Conservation (phyloP, 106 monocot species). For the Agapanthus africanus region DNA sequence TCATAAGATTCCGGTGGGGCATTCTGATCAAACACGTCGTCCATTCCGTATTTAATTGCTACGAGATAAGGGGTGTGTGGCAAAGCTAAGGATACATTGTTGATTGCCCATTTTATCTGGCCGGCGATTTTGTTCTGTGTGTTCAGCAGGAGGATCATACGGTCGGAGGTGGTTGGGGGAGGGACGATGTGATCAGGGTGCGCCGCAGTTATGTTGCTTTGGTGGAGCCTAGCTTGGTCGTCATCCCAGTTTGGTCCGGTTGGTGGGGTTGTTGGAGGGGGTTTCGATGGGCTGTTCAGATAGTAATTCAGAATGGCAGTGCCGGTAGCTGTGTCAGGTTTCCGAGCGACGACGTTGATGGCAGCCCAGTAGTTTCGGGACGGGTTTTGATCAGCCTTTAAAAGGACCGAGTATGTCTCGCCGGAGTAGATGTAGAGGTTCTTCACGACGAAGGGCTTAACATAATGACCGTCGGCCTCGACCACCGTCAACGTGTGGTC, state of each 20-base stretch:
- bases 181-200: slow-evolving; percentile 31
- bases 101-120: slow-evolving; percentile 48
- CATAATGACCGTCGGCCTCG: slow-evolving; percentile 75
- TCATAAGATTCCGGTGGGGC: slow-evolving; percentile 57
- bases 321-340: slow-evolving; percentile 48
- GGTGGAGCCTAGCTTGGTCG: slow-evolving; percentile 30
- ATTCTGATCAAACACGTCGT: slow-evolving; percentile 26
- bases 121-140: slow-evolving; percentile 77
- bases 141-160: slow-evolving; percentile 59
- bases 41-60: slow-evolving; percentile 37
- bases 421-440: slow-evolving; percentile 84
- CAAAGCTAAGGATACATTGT: slow-evolving; percentile 66
- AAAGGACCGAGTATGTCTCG: slow-evolving; percentile 81
- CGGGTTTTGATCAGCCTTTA: slow-evolving; percentile 59
- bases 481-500: slow-evolving; percentile 73
- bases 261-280: slow-evolving; percentile 33
- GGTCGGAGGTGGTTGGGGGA: slow-evolving; percentile 46
- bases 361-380: slow-evolving; percentile 78
- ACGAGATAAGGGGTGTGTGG: slow-evolving; percentile 73
- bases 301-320: slow-evolving; percentile 71
- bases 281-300: slow-evolving; percentile 23
- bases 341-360: slow-evolving; percentile 54
- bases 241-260: slow-evolving; percentile 63
- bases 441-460: slow-evolving; percentile 60
- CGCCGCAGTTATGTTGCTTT: slow-evolving; percentile 29